Evolutionary conservation across 2,329 filamentous ascomycete genomes (phyloP).

Genomic region (Xylariaceae sp.): DNA sequence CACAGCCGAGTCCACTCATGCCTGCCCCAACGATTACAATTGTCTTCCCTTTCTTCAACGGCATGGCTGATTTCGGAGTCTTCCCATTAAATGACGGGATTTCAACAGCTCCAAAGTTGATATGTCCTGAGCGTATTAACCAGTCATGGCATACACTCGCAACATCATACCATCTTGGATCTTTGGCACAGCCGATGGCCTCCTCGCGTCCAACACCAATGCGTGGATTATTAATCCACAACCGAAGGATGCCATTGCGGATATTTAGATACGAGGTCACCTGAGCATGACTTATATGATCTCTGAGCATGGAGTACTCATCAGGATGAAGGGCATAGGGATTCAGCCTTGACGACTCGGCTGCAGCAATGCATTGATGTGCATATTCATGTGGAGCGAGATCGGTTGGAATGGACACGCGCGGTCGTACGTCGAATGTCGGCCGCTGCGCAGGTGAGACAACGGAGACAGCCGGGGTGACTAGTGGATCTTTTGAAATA

Average conservation of each 20-base stretch:
- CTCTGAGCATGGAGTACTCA: constrained; percentile 76
- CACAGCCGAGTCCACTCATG: constrained; percentile 89
- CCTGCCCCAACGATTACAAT: constrained; percentile 88
- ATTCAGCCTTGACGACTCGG: constrained; percentile 82
- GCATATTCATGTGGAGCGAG: constrained; percentile 75
- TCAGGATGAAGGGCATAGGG: constrained; percentile 83
- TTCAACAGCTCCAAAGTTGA: constrained; percentile 91
- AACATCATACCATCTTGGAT: constrained; percentile 82
- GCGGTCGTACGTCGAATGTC: constrained; percentile 62
- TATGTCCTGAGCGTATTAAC: constrained; percentile 85
- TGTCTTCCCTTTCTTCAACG: constrained; percentile 59
- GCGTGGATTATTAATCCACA: constrained; percentile 86
- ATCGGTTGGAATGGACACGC: constrained; percentile 77
- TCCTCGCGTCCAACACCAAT: constrained; percentile 77
- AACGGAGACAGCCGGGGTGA: constrained; percentile 14
- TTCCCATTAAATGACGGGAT: constrained; percentile 51
- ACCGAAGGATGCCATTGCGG: constrained; percentile 83
- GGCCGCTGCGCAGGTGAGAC: constrained; percentile 26
- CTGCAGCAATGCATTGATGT: constrained; percentile 84
- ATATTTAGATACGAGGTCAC: constrained; percentile 96
- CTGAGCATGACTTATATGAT: constrained; percentile 80
- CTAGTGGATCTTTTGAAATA: constrained; percentile 31
- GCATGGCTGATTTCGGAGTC: constrained; percentile 37
- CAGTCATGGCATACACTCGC: constrained; percentile 89
- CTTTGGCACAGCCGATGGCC: constrained; percentile 84